Evolutionary conservation across 1,284 basidiomycete species (phyloP).

Genomic region (Sutorius eximius): DNA sequence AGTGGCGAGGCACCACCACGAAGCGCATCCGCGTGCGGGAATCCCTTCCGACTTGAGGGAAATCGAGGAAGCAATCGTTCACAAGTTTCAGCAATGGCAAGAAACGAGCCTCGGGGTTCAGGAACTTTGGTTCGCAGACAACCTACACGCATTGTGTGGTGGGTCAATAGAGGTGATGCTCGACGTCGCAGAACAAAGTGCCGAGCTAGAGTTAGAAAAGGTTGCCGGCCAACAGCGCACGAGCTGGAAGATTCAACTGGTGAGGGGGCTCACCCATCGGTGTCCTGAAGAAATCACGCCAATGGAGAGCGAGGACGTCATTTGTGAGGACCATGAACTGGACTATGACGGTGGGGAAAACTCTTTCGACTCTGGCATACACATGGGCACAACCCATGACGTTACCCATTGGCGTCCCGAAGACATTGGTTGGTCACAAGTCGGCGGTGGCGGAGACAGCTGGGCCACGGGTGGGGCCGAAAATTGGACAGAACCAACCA

Average conservation of each 20-base stretch:
- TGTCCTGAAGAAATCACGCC: constrained; percentile 2
- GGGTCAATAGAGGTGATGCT: constrained; percentile 66
- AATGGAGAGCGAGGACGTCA: constrained; percentile 12
- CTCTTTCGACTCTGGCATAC: constrained; percentile 31
- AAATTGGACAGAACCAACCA: not conserved
- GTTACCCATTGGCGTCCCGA: constrained; percentile 5
- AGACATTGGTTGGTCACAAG: constrained; percentile 19
- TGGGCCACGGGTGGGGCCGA: constrained; percentile 9
- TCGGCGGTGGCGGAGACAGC: constrained; percentile 1
- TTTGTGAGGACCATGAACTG: constrained; percentile 20
- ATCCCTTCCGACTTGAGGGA: constrained; percentile 43
- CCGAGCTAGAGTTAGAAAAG: constrained; percentile 24
- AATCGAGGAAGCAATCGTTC: constrained; percentile 53
- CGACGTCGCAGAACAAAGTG: constrained; percentile 46
- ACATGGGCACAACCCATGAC: constrained; percentile 18
- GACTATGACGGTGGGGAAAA: constrained; percentile 16
- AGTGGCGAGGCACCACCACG: constrained; percentile 51
- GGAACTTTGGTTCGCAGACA: constrained; percentile 70
- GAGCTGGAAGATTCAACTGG: constrained; percentile 30
- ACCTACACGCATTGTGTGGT: constrained; percentile 61
- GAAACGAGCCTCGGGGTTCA: constrained; percentile 53
- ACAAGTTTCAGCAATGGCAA: constrained; percentile 53
- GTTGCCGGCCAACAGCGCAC: constrained; percentile 22
- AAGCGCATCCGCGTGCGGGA: constrained; percentile 47
- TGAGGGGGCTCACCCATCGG: constrained; percentile 10